These are phyloP conservation scores for Skeletonema costatum DNA, from an alignment of 108 stramenopile genomes.

Conservation along the genomic window DNA sequence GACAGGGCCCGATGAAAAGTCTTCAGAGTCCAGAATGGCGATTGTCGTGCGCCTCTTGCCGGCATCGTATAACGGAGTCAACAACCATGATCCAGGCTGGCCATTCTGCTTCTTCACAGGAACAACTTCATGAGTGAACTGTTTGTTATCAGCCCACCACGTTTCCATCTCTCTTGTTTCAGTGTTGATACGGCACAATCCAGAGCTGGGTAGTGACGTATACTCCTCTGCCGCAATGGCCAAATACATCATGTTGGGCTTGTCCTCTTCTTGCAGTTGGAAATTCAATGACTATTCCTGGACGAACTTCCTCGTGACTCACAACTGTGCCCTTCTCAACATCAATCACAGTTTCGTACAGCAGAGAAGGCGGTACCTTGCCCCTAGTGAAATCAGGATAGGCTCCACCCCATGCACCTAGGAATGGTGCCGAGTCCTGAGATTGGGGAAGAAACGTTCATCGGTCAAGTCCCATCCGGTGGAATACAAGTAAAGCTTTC, in stretches of 20 bases:
- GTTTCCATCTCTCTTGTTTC: slow-evolving; percentile 5
- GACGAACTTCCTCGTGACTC: slow-evolving; percentile 10
- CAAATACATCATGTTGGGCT: slow-evolving; percentile 16
- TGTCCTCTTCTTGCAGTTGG: slow-evolving; percentile 13
- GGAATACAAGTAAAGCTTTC: slow-evolving; percentile 14
- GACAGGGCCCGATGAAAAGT: background rate
- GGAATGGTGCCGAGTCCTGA: slow-evolving; percentile 9
- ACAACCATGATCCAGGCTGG: slow-evolving; percentile 15
- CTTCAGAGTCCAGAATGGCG: slow-evolving; percentile 19
- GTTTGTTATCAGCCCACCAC: slow-evolving; percentile 22
- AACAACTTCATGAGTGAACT: slow-evolving; percentile 13
- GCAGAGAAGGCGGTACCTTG: slow-evolving; percentile 9
- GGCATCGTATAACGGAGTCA: slow-evolving; percentile 15
- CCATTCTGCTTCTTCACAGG: slow-evolving; percentile 26
- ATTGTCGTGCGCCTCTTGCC: slow-evolving; percentile 17
- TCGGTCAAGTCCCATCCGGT: slow-evolving; percentile 29
- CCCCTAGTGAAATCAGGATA: slow-evolving; percentile 14
- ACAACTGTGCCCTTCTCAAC: background rate
- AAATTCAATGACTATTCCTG: slow-evolving; percentile 25
- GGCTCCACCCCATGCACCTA: slow-evolving; percentile 13
- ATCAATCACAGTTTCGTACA: slow-evolving; percentile 23
- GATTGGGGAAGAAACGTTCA: slow-evolving; percentile 13
- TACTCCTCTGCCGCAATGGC: slow-evolving; percentile 10
- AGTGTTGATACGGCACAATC: slow-evolving; percentile 14
- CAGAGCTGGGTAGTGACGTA: slow-evolving; percentile 10